Base-by-base conservation (phyloP, 257 asterid species). In the Forsythia viridissima region DNA sequence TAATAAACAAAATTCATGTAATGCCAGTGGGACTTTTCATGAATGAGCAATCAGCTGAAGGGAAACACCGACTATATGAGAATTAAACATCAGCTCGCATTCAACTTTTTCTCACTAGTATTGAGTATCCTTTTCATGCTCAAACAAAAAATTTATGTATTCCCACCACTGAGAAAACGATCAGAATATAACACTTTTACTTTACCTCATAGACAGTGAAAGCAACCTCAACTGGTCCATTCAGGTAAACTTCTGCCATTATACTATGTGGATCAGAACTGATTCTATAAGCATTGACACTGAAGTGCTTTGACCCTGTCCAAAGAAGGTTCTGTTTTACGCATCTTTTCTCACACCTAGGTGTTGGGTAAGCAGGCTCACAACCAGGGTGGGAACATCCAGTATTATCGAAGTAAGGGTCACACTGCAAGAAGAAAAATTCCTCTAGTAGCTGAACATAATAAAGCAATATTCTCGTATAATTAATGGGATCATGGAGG, bases 381-480 rank as follows among this genome's bases (percentile, higher is more conserved):
- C 99, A 93, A 72, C 98, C 99, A 59, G 99, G 99, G 82, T 95
- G 99, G 39, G 98, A 89, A 86, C 99, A 95, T 75, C 99, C 99
- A 61, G 24, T 73, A 18, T 79, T 86, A 81, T 95, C 99, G 79
- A 95, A 93, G 92, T 95, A 95, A 72, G 99, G 99, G 83, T 95
- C 97, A 81, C 99, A 95, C 98, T 94, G 95, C 84, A 84, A 79
- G 63, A 74, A 69, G 74, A 77, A 67, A 63, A 13, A 3, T 66
- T 59, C 40, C 66, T 55, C 30, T 57, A 80, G 73, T 42, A n/a
- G 63, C 65, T 3, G 34, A 80, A 70, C 37, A 76, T 38, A 76
- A 63, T 63, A 63, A 63, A 63, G 69, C 69, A 63, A 20, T 63
- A 30, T 24, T 8, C 4, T 63, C 40, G 38, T 63, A 18, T 21